These are phyloP conservation scores for Sporisorium sorghi DNA, from an alignment of 1,284 basidiomycete species.

Conservation along the genomic window DNA sequence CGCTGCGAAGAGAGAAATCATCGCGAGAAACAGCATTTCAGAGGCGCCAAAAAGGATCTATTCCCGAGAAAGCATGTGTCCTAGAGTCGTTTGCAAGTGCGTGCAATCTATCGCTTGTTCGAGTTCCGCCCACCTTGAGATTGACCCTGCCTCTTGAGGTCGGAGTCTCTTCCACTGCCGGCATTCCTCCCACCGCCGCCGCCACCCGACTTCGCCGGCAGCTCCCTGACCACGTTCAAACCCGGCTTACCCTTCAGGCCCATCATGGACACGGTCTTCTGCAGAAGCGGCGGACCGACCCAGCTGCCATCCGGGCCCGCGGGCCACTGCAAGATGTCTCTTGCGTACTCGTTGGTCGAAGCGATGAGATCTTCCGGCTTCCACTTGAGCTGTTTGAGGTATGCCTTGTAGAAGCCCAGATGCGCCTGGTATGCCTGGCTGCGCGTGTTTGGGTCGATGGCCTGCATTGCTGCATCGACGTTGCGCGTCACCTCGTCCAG, in stretches of 20 bases:
- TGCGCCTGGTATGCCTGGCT: slow-evolving; percentile 73
- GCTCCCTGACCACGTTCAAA: slow-evolving; percentile 69
- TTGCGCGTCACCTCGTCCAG: slow-evolving; percentile 10
- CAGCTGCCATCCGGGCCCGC: slow-evolving; percentile 59
- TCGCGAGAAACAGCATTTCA: background rate
- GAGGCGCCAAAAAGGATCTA: background rate
- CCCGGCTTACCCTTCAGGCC: slow-evolving; percentile 74
- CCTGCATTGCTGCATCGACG: slow-evolving; percentile 61
- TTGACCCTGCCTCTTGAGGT: slow-evolving; percentile 29
- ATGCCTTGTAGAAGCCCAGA: slow-evolving; percentile 76
- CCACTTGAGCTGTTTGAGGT: slow-evolving; percentile 71
- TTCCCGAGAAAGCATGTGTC: too few species aligned
- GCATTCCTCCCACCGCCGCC: slow-evolving; percentile 12
- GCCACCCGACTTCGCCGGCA: slow-evolving; percentile 33
- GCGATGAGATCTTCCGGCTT: slow-evolving; percentile 72
- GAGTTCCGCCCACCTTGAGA: slow-evolving; percentile 27
- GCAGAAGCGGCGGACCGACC: slow-evolving; percentile 70
- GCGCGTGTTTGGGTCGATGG: slow-evolving; percentile 44
- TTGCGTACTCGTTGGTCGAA: slow-evolving; percentile 71
- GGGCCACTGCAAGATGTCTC: slow-evolving; percentile 39
- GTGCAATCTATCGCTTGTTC: slow-evolving; percentile 25
- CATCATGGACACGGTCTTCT: slow-evolving; percentile 76
- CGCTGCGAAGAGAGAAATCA: background rate
- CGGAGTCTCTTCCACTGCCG: slow-evolving; percentile 7
- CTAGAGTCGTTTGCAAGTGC: too few species aligned